These are phyloP conservation scores for Thielaviopsis euricoi DNA, from an alignment of 2,329 filamentous ascomycete genomes.

Conservation along the genomic window DNA sequence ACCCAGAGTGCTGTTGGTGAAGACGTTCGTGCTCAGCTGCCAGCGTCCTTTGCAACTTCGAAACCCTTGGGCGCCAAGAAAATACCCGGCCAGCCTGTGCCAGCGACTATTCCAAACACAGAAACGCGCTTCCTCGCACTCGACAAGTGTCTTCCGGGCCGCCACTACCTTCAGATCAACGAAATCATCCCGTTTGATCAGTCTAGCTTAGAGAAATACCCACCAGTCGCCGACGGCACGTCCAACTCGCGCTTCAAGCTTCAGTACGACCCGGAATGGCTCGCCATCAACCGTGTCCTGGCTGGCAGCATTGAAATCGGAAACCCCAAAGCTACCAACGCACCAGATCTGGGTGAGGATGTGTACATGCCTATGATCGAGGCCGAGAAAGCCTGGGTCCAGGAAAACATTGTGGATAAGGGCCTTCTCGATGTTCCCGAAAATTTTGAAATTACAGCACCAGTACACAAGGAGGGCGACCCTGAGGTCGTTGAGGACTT, in stretches of 20 bases:
- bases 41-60: slow-evolving; percentile 56
- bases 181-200: slow-evolving; percentile 37
- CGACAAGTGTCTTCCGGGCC: slow-evolving; percentile 72
- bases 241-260: slow-evolving; percentile 45
- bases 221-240: slow-evolving; percentile 12
- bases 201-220: slow-evolving; percentile 14
- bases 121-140: slow-evolving; percentile 73
- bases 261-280: slow-evolving; percentile 85
- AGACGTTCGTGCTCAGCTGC: slow-evolving; percentile 55
- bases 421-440: slow-evolving; percentile 53
- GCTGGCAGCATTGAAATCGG: slow-evolving; percentile 48
- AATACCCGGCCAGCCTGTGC: slow-evolving; percentile 45
- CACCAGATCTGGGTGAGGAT: slow-evolving; percentile 49
- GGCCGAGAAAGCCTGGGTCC: slow-evolving; percentile 60
- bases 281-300: slow-evolving; percentile 80
- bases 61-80: slow-evolving; percentile 18
- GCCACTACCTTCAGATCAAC: slow-evolving; percentile 68
- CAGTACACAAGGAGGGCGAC: slow-evolving; percentile 42
- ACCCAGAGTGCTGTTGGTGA: slow-evolving; percentile 30
- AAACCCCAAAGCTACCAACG: slow-evolving; percentile 32
- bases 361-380: slow-evolving; percentile 53
- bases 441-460: slow-evolving; percentile 65
- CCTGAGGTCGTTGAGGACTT: slow-evolving; percentile 43
- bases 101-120: slow-evolving; percentile 58
- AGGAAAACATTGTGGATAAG: slow-evolving; percentile 50